Percentiles rank a stretch among this genome's conserved stretches.
Conservation (phyloP, 768 basidiomycete genomes). For the Calocybe cyanea region DNA sequence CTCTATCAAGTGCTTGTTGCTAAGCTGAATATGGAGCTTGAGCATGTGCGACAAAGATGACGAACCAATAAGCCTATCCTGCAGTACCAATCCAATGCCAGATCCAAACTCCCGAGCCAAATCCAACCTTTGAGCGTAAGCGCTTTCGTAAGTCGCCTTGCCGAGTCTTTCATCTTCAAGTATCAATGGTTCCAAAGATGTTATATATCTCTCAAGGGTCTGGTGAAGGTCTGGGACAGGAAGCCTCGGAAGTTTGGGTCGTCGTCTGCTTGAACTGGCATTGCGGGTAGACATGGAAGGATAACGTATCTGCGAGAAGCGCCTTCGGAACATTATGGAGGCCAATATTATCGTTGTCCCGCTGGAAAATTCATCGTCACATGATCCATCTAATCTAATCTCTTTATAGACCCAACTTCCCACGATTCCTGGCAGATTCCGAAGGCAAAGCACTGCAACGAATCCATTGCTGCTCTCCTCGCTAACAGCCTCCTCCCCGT, state of each 20-base stretch:
- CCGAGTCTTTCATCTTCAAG: constrained; percentile 67
- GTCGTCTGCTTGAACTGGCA: constrained; percentile 5
- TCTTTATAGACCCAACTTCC: constrained; percentile 11
- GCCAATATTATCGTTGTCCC: not conserved
- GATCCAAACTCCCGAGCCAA: constrained; percentile 68
- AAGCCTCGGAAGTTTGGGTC: constrained; percentile 50
- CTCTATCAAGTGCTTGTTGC: constrained; percentile 69
- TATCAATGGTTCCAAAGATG: constrained; percentile 74
- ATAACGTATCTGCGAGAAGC: constrained; percentile 16
- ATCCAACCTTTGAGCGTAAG: constrained; percentile 50
- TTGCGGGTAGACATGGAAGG: constrained; percentile 13
- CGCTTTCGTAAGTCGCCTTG: constrained; percentile 45
- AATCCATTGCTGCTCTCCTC: constrained; percentile 20
- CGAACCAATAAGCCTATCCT: constrained; percentile 72
- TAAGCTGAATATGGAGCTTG: constrained; percentile 17
- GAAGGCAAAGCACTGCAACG: constrained; percentile 21
- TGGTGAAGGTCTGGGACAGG: constrained; percentile 78
- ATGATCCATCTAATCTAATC: constrained; percentile 29
- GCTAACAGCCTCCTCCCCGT: constrained; percentile 1
- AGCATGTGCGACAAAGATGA: constrained; percentile 12
- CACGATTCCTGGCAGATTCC: constrained; percentile 14
- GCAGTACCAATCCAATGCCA: constrained; percentile 65
- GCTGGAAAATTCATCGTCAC: constrained; percentile 7
- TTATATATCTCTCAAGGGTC: constrained; percentile 75
- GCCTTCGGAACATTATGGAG: constrained; percentile 15